A percentile compares a stretch with the other conserved stretches of the same genome.
Evolutionary conservation across 768 basidiomycete genomes (phyloP).

Genomic region (Tephrocybe rancida): DNA sequence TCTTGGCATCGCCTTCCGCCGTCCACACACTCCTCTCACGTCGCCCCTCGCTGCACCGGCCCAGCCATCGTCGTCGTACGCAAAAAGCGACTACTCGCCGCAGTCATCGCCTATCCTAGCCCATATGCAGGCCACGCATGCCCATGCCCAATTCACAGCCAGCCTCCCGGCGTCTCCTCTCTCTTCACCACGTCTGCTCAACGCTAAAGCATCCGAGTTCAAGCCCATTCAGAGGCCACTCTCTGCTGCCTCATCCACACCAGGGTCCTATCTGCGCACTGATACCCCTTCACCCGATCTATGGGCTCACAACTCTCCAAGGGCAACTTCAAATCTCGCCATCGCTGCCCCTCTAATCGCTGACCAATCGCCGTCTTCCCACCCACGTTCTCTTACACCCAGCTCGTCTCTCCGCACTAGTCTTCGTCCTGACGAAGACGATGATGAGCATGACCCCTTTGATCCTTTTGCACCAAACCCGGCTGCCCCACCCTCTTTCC

Average conservation of each 20-base stretch:
- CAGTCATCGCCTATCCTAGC: constrained; percentile 69
- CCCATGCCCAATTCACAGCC: constrained; percentile 66
- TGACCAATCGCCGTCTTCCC: constrained; percentile 49
- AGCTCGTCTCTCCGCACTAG: constrained; percentile 71
- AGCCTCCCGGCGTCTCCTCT: constrained; percentile 85
- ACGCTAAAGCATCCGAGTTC: constrained; percentile 90
- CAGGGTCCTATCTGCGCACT: constrained; percentile 56
- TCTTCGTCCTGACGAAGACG: constrained; percentile 57
- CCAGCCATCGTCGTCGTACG: constrained; percentile 55
- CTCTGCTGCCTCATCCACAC: constrained; percentile 70
- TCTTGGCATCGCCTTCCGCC: constrained; percentile 70
- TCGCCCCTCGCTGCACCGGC: constrained; percentile 70
- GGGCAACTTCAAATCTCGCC: constrained; percentile 82
- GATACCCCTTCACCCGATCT: constrained; percentile 90
- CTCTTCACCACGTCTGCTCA: constrained; percentile 83
- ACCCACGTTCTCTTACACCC: constrained; percentile 62
- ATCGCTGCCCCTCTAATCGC: constrained; percentile 90
- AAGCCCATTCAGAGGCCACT: constrained; percentile 82
- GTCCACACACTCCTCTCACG: constrained; percentile 78
- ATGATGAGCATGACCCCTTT: constrained; percentile 85
- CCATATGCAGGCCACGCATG: constrained; percentile 56
- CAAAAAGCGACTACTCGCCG: constrained; percentile 58
- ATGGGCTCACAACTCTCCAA: constrained; percentile 77
- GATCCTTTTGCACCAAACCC: constrained; percentile 68
- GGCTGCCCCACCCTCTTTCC: constrained; percentile 53